Evolutionary conservation across 1,284 basidiomycete species (phyloP).

Genomic region (Fomitopsis palustris): DNA sequence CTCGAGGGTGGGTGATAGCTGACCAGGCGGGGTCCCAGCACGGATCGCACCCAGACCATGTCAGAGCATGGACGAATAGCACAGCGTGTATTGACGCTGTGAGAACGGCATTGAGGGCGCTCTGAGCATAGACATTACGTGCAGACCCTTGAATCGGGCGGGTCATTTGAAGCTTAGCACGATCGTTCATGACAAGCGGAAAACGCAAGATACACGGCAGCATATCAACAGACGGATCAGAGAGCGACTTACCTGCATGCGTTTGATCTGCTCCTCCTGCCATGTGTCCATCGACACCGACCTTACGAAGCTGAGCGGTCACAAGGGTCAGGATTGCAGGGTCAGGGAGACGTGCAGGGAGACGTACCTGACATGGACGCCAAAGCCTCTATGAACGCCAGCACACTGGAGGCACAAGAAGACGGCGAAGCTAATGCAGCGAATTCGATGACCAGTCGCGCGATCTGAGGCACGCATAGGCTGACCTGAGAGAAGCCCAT

Average conservation of each 20-base stretch:
- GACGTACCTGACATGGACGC: slow-evolving; percentile 76
- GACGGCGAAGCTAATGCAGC: slow-evolving; percentile 61
- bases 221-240: neutral
- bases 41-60: no score
- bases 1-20: no score
- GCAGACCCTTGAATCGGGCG: neutral
- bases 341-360: neutral
- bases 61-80: no score
- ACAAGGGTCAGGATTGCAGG: neutral
- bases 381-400: slow-evolving; percentile 85
- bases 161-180: neutral
- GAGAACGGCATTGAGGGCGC: neutral
- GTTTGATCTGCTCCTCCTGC: slow-evolving; percentile 85
- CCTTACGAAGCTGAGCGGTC: slow-evolving; percentile 71
- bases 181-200: neutral
- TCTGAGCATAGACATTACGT: no score
- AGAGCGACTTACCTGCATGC: slow-evolving; percentile 74
- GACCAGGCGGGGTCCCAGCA: neutral
- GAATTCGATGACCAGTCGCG: slow-evolving; percentile 17
- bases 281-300: slow-evolving; percentile 96
- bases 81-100: neutral
- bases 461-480: slow-evolving; percentile 9
- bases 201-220: neutral
- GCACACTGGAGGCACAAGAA: slow-evolving; percentile 93
- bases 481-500: slow-evolving; percentile 81